Conservation (phyloP, 2,329 filamentous ascomycete genomes). For the Ophiocordyceps camponoti-floridani region DNA sequence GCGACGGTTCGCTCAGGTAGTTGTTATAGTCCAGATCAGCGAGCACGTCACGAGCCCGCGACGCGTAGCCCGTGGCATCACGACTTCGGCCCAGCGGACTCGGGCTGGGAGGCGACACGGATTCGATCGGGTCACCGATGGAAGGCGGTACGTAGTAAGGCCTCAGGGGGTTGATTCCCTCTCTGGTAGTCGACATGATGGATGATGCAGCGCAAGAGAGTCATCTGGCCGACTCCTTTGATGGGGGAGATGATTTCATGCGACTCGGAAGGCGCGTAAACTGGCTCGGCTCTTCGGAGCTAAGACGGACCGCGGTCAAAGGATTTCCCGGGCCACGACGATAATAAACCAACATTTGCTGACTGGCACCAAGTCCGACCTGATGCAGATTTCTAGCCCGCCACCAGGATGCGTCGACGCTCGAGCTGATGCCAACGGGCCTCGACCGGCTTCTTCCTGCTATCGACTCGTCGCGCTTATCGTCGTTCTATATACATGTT, state of each 20-base stretch:
- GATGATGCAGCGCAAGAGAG: slow-evolving; percentile 7
- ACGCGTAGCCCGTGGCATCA: slow-evolving; percentile 14
- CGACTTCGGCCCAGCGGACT: slow-evolving; percentile 28
- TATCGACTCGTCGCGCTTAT: too few species aligned
- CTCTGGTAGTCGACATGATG: slow-evolving; percentile 25
- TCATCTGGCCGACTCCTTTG: slow-evolving; percentile 6
- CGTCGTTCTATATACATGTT: not conserved
- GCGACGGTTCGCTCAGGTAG: slow-evolving; percentile 61
- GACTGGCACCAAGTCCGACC: too few species aligned
- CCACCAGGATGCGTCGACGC: slow-evolving; percentile 1
- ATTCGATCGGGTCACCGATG: slow-evolving; percentile 27
- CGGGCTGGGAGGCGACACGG: slow-evolving; percentile 19
- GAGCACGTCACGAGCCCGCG: slow-evolving; percentile 66
- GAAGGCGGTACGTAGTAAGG: slow-evolving; percentile 51
- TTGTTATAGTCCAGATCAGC: slow-evolving; percentile 85
- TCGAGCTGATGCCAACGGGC: not conserved
- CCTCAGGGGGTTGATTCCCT: slow-evolving; percentile 43
- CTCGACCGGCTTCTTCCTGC: not conserved
- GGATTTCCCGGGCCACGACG: slow-evolving; percentile 12
- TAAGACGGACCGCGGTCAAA: slow-evolving; percentile 11
- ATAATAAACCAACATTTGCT: slow-evolving; percentile 1
- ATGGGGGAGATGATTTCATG: slow-evolving; percentile 13
- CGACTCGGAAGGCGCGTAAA: not conserved
- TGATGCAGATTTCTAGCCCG: not conserved
- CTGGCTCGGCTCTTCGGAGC: slow-evolving; percentile 7